Evolutionary conservation across 495 filamentous ascomycete genomes (phyloP), one percentile per base, ranked within the genome.

Genomic region (Xylaria flabelliformis): DNA sequence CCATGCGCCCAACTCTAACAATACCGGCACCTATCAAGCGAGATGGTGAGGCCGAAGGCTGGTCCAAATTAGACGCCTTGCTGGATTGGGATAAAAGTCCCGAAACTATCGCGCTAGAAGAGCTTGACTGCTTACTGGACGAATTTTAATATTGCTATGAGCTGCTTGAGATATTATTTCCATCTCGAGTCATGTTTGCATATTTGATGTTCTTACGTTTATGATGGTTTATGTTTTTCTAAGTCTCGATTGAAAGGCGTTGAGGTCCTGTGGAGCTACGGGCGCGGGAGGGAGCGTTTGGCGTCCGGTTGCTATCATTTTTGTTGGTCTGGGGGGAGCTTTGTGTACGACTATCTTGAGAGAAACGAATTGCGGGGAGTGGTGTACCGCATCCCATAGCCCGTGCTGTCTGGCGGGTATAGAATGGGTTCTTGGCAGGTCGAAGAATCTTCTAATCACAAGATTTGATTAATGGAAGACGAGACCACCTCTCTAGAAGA

Each of bases 61-160:
- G 86, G 85, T 74, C 78, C 55, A 87, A 83, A 69, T 76, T 86
- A 58, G 85, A 89, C 42, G 80, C 85, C 69, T 81, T 88, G 65
- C 76, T 89, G 46, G 87, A 89, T 69, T 88, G 90, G 82, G 92
- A 94, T 73, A 84, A 90, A 71, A 95, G 91, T 80, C 94, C 94
- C 0, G 96, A 98, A 82, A 93, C 89, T 66, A 90, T 99, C 64
- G 93, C 94, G 81, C 86, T 99, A 44, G 92, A 97, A 58, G 96
- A 99, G 85, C 88, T 99, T 3, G 96, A 99, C 78, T 90, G 94
- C 70, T 87, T 98, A 83, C 88, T 99, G 79, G 86, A 89, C 67
- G 89, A 87, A 50, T 92, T 90, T 73, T 93, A 82, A 86, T 70
- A 44, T 29, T 8, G 26, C 17, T n/a, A 71, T 66, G 56, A 62